Evolutionary conservation across 805 yeast genomes (phyloP).

Genomic region (Suhomyces xylopsoci): DNA sequence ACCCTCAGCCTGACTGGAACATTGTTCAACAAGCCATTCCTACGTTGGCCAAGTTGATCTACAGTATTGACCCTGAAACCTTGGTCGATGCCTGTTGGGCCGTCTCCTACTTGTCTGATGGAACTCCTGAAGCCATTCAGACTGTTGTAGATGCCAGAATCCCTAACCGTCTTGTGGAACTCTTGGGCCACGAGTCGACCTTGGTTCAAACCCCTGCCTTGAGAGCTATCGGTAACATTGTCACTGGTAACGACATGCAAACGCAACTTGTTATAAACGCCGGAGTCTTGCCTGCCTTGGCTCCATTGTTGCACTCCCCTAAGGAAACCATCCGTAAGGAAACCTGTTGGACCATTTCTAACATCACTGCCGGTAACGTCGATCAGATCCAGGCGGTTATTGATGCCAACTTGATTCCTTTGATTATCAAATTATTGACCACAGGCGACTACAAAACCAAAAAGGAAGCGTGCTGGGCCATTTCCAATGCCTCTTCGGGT

Average conservation of each 20-base stretch:
- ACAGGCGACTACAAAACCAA: conserved; percentile 92
- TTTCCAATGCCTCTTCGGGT: conserved; percentile 96
- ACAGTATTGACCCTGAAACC: conserved; percentile 88
- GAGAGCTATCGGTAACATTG: conserved; percentile 96
- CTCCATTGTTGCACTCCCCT: conserved; percentile 72
- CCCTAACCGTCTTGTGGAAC: conserved; percentile 89
- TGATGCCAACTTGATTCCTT: conserved; percentile 91
- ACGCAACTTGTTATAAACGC: conserved; percentile 93
- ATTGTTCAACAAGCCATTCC: conserved; percentile 86
- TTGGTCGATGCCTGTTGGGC: conserved; percentile 99
- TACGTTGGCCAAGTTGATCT: conserved; percentile 84
- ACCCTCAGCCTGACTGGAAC: conserved; percentile 95
- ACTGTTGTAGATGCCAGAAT: conserved; percentile 96
- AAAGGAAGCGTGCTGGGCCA: conserved; percentile 99
- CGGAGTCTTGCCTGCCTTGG: conserved; percentile 84
- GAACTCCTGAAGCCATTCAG: conserved; percentile 88
- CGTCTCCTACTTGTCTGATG: conserved; percentile 90
- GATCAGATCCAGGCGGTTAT: conserved; percentile 97
- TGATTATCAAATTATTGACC: conserved; percentile 71
- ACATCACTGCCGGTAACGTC: conserved; percentile 95
- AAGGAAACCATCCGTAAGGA: conserved; percentile 94
- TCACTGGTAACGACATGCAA: conserved; percentile 94
- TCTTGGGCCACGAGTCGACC: conserved; percentile 78
- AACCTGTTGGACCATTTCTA: conserved; percentile 98
- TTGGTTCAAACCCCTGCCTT: conserved; percentile 94